Evolutionary conservation across 2,329 filamentous ascomycete species (phyloP).

Genomic region (Penicillium brasilianum): DNA sequence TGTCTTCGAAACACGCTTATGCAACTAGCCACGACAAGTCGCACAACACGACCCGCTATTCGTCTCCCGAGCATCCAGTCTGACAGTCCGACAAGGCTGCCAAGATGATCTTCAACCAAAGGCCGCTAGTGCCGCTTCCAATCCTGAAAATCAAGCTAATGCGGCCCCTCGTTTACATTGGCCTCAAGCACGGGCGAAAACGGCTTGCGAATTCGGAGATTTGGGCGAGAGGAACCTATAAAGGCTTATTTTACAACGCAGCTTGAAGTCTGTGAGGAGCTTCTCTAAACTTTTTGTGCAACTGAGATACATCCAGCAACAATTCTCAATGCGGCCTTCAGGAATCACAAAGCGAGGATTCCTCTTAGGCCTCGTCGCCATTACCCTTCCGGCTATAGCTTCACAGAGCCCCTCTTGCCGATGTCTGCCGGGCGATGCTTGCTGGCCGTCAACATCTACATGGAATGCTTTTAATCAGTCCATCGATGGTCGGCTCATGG

Average conservation of each 20-base stretch:
- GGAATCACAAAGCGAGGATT: slow-evolving; percentile 4
- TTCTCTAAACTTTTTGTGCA: not conserved
- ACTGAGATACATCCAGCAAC: not conserved
- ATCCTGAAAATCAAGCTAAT: not conserved
- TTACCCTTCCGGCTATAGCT: not conserved
- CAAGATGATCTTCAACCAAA: not conserved
- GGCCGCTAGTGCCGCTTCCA: not conserved
- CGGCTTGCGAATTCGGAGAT: not conserved
- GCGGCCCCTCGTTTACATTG: not conserved
- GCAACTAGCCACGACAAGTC: not conserved
- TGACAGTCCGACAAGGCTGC: not conserved
- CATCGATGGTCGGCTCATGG: slow-evolving; percentile 13
- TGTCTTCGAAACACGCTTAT: not conserved
- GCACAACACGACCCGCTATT: not conserved
- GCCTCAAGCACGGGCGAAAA: not conserved
- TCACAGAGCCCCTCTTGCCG: slow-evolving; percentile 5
- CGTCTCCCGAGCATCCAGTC: not conserved
- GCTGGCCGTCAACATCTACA: slow-evolving; percentile 10
- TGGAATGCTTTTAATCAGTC: slow-evolving; percentile 20
- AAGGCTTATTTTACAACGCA: not conserved
- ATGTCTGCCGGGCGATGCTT: slow-evolving; percentile 20
- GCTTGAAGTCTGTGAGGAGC: not conserved
- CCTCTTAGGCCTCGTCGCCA: slow-evolving; percentile 8
- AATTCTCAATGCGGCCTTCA: slow-evolving; percentile 4
- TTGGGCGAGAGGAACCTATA: not conserved